Percentiles rank a stretch among this genome's conserved stretches.
These are phyloP conservation scores for Karstenula rhodostoma DNA, from an alignment of 2,329 filamentous ascomycete genomes.

Conservation along the genomic window DNA sequence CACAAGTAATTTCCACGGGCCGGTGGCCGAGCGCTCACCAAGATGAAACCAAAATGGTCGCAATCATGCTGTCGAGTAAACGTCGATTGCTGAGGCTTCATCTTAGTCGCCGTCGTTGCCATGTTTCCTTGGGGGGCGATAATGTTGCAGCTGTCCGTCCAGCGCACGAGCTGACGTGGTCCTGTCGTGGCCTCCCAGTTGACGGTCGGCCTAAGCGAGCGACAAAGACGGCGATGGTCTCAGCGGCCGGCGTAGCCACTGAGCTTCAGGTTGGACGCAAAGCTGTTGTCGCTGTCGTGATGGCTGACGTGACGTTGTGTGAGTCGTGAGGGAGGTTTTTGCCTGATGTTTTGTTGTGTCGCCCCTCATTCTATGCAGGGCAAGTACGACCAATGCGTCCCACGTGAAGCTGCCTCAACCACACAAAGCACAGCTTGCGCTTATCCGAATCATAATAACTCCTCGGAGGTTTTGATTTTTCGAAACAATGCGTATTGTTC, in stretches of 20 bases:
- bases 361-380: not conserved
- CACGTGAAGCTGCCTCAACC: not conserved
- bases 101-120: constrained; percentile 5
- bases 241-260: not conserved
- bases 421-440: not conserved
- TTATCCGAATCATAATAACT: not conserved
- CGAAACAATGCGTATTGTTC: not conserved
- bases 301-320: not conserved
- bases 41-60: constrained; percentile 31
- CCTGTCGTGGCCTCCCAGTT: constrained; percentile 18
- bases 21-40: constrained; percentile 29
- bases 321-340: not conserved
- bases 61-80: constrained; percentile 33
- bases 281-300: not conserved
- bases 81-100: constrained; percentile 20
- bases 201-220: constrained; percentile 5
- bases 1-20: constrained; percentile 40
- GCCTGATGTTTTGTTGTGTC: not conserved
- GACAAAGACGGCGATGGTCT: not conserved
- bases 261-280: not conserved
- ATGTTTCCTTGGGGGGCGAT: constrained; percentile 1
- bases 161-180: constrained; percentile 13
- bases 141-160: constrained; percentile 7
- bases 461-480: not conserved
- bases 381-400: not conserved